phyloP scores from a whole-genome alignment of 2,329 filamentous ascomycete genomes.

The Clarireedia paspali region DNA sequence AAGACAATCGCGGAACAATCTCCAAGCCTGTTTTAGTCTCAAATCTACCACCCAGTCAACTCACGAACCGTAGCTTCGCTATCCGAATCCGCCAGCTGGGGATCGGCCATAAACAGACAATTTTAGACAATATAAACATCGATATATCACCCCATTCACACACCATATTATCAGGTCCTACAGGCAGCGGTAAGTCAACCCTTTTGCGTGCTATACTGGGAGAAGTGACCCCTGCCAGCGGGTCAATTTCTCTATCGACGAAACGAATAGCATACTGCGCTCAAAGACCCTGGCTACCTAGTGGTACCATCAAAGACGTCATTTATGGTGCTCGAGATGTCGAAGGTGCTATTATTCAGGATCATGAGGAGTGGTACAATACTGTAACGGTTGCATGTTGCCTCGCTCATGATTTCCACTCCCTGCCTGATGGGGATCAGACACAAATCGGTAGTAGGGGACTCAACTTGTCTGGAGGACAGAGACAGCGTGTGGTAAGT shows the following conservation, averaged over 20 bases:
- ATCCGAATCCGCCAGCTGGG: neutral
- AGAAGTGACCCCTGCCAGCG: constrained; percentile 21
- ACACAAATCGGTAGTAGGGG: constrained; percentile 36
- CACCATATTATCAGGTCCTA: constrained; percentile 20
- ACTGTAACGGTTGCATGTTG: constrained; percentile 22
- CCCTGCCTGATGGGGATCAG: constrained; percentile 30
- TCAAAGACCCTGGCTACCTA: constrained; percentile 34
- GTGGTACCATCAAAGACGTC: constrained; percentile 28
- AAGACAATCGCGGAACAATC: constrained; percentile 6
- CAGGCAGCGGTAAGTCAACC: constrained; percentile 28
- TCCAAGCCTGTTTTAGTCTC: neutral
- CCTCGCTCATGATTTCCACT: constrained; percentile 23
- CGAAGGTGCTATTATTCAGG: constrained; percentile 10
- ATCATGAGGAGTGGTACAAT: constrained; percentile 28
- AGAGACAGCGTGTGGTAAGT: constrained; percentile 34
- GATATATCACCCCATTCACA: neutral
- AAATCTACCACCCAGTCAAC: neutral
- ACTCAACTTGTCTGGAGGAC: constrained; percentile 37
- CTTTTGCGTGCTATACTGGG: constrained; percentile 27
- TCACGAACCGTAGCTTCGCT: neutral
- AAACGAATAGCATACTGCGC: constrained; percentile 31
- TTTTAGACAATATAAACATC: constrained; percentile 1
- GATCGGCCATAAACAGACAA: neutral
- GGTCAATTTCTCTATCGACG: constrained; percentile 25
- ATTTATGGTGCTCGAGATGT: constrained; percentile 27